Conservation (phyloP, 106 monocot species). For the Ottelia alismoides region DNA sequence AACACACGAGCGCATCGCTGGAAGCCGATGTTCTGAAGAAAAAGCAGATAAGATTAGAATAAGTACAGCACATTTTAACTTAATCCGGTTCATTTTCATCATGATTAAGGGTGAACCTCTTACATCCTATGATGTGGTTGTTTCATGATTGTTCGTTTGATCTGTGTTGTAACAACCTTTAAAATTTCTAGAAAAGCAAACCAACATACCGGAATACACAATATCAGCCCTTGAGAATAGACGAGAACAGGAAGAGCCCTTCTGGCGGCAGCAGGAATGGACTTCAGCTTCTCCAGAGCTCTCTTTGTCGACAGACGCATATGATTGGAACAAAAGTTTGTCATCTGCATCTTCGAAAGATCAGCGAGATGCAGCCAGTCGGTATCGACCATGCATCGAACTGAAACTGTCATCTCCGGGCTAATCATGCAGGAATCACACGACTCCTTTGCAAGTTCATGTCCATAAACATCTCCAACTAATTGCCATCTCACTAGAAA, state of each 20-base stretch:
- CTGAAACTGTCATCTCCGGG: slow-evolving; percentile 5
- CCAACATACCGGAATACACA: slow-evolving; percentile 63
- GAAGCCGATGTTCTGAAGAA: slow-evolving; percentile 64
- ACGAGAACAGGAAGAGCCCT: slow-evolving; percentile 62
- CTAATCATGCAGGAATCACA: slow-evolving; percentile 37
- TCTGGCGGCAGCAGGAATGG: slow-evolving; percentile 59
- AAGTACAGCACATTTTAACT: too few relatives aligned
- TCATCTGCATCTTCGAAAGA: slow-evolving; percentile 15
- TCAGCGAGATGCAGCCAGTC: slow-evolving; percentile 84
- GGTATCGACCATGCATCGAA: slow-evolving; percentile 47
- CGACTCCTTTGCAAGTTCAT: not conserved
- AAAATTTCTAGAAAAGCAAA: not conserved
- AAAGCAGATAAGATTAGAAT: slow-evolving; percentile 1
- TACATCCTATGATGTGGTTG: not conserved
- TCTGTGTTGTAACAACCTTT: not conserved
- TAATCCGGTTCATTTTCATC: too few relatives aligned
- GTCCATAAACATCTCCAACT: slow-evolving; percentile 1
- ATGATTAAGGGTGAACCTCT: not conserved
- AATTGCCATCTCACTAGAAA: slow-evolving; percentile 62
- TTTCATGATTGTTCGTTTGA: not conserved
- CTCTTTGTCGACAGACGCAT: slow-evolving; percentile 37
- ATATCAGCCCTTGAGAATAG: slow-evolving; percentile 37
- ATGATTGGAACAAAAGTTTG: slow-evolving; percentile 7
- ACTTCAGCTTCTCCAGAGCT: slow-evolving; percentile 49
- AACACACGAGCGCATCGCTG: slow-evolving; percentile 44